Evolutionary conservation across 2,329 filamentous ascomycete genomes (phyloP).

Genomic region (Cercospora citrullina): DNA sequence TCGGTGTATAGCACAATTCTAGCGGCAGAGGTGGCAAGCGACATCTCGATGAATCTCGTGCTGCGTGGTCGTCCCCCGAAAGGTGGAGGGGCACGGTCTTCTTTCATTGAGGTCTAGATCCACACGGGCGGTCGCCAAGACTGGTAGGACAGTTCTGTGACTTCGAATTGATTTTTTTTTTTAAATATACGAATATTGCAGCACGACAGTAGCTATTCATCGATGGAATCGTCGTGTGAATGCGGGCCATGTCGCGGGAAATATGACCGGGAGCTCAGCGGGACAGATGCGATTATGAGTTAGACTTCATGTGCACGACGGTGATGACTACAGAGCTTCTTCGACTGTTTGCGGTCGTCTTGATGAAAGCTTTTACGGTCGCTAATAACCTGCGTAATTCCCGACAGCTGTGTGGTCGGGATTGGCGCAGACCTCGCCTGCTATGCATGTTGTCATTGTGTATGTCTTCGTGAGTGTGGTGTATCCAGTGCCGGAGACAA

Average conservation of each 20-base stretch:
- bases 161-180: not conserved
- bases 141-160: not conserved
- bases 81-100: not conserved
- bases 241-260: too few relatives aligned
- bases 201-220: not conserved
- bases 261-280: not conserved
- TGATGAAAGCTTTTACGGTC: not conserved
- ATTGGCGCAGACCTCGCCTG: slow-evolving; percentile 34
- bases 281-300: too few relatives aligned
- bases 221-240: not conserved
- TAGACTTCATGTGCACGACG: too few relatives aligned
- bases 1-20: not conserved
- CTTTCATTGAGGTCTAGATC: not conserved
- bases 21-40: not conserved
- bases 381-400: slow-evolving; percentile 25
- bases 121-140: not conserved
- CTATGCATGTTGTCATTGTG: slow-evolving; percentile 36
- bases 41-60: too few relatives aligned
- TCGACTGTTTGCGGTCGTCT: not conserved
- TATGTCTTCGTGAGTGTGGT: slow-evolving; percentile 37
- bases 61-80: too few relatives aligned
- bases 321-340: not conserved
- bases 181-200: not conserved
- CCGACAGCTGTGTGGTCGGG: slow-evolving; percentile 29
- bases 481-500: slow-evolving; percentile 29